Evolutionary conservation across 208 protist species (phyloP), one percentile per base, ranked within the genome.

Genomic region (Balamuthia mandrillaris): DNA sequence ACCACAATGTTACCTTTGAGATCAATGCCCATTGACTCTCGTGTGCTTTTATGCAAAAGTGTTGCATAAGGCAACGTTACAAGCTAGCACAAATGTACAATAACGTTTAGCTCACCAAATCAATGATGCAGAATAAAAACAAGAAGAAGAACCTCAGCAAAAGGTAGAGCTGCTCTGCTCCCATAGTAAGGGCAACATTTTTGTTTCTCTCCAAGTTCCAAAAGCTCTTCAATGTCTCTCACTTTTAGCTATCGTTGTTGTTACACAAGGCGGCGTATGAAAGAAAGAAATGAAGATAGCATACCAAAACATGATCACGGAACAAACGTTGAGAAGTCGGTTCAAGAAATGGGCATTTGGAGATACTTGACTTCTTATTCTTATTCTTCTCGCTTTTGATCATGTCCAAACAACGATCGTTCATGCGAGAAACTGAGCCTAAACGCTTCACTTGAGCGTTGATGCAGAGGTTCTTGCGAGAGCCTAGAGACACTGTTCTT

Each of bases 351-450:
- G 37, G 33, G 33, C 58, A 84, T 44, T 74, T 84, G 24, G 72
- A 81, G 12, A 81, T 42, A 18, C 41, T 41, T 0, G 51, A 56
- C 78, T 68, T 84, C 9, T 68, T 74, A 24, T 27, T 29, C 56
- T 84, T 84, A 0, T n/a, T n/a, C n/a, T n/a, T n/a, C n/a, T n/a
- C n/a, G n/a, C 9, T 41, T 24, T 35, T 10, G 35, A 60, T 60
- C 42, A 97, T 92, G 56, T 97, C 96, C 5, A 95, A 49, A 85
- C 97, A 98, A n/a, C 94, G 51, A 33, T 97, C 95, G 79, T 97
- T 98, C 10, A 98, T 90, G n/a, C 81, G n/a, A 83, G 86, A 54
- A 75, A 72, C 29, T 47, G 90, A 44, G 65, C 85, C 16, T 83
- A 90, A 68, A 27, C 86, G 86, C 72, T 68, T 90, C 0, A 97